These are phyloP conservation scores for Yamadazyma olivae DNA, from an alignment of 805 yeast species.

Conservation along the genomic window DNA sequence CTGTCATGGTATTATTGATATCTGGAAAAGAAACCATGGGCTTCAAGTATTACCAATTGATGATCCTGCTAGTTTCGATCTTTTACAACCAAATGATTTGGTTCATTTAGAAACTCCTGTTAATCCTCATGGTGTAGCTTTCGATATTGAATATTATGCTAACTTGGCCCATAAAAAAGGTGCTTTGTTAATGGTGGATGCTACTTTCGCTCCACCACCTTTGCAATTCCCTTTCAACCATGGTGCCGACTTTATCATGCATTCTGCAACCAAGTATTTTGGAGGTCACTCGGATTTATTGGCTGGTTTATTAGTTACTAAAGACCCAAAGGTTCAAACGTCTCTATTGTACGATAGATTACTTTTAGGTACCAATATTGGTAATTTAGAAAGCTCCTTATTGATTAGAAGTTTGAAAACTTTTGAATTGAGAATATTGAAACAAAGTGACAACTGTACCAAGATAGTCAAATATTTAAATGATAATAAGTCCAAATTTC, in stretches of 20 bases:
- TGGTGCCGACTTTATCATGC: conserved; percentile 88
- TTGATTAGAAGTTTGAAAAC: conserved; percentile 80
- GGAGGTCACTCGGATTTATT: conserved; percentile 95
- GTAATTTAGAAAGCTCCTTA: conserved; percentile 71
- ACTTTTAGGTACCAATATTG: conserved; percentile 74
- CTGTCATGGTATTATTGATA: conserved; percentile 63
- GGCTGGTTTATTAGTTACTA: conserved; percentile 77
- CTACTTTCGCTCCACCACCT: conserved; percentile 95
- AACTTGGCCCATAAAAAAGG: conserved; percentile 74
- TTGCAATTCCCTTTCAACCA: conserved; percentile 73
- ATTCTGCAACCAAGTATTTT: conserved; percentile 89
- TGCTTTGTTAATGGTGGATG: conserved; percentile 69
- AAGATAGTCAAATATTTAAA: conserved; percentile 57
- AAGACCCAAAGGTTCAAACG: conserved; percentile 44
- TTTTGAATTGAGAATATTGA: conserved; percentile 63
- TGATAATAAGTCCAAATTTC: conserved; percentile 46
- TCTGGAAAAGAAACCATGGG: conserved; percentile 61
- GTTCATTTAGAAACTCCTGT: conserved; percentile 86
- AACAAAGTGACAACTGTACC: conserved; percentile 63
- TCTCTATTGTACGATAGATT: conserved; percentile 61
- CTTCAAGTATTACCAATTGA: conserved; percentile 39
- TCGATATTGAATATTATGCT: conserved; percentile 62
- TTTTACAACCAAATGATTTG: conserved; percentile 63
- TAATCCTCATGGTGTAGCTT: conserved; percentile 73
- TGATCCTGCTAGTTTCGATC: conserved; percentile 34